Percentiles rank a stretch among this genome's conserved stretches.
phyloP scores from a whole-genome alignment of 164 flowering plant genomes.

The Chimonanthus salicifolius region DNA sequence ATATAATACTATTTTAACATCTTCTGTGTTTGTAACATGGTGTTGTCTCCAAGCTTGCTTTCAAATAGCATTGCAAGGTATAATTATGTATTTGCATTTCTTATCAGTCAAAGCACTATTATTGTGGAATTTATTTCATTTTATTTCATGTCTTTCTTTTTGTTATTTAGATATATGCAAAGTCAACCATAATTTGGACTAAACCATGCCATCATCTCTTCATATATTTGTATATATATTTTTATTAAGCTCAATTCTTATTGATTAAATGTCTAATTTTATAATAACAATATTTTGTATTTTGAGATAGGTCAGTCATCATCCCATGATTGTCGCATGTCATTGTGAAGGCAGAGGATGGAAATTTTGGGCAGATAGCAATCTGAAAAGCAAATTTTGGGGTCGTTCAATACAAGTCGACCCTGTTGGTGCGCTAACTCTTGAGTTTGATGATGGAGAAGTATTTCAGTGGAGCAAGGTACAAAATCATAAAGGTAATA shows the following conservation, averaged over 20 bases:
- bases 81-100: no score
- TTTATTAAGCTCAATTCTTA: not conserved
- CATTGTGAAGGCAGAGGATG: conserved; percentile 71
- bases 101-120: no score
- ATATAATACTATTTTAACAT: no score
- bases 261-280: no score
- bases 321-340: conserved; percentile 43
- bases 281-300: not conserved
- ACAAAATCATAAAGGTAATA: not conserved
- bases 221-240: not conserved
- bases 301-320: conserved; percentile 37
- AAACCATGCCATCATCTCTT: no score
- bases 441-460: conserved; percentile 78
- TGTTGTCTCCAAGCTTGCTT: no score
- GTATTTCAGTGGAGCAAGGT: conserved; percentile 78
- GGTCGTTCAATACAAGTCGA: conserved; percentile 85
- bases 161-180: no score
- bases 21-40: no score
- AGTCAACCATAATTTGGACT: no score
- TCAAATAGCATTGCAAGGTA: no score
- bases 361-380: conserved; percentile 85
- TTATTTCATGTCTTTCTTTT: no score
- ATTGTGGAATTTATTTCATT: no score
- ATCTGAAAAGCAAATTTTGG: conserved; percentile 76
- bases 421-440: conserved; percentile 64